Conservation (phyloP, 2,329 filamentous ascomycete species). For the Epichloe uncinata region DNA sequence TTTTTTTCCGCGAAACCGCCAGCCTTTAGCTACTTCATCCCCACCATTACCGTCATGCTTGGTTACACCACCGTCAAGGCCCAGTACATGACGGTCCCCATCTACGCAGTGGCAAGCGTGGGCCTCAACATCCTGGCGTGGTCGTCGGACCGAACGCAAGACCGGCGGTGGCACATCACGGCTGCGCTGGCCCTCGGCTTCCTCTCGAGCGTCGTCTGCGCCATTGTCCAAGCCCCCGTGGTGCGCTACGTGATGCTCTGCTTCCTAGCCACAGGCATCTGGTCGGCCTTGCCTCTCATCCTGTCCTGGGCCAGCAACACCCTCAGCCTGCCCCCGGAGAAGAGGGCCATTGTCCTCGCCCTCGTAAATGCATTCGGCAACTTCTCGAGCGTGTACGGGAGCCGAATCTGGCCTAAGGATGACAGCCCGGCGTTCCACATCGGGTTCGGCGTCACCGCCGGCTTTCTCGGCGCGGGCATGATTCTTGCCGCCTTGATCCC, state of each 20-base stretch:
- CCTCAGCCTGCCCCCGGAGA: constrained; percentile 16
- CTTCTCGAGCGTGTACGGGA: constrained; percentile 19
- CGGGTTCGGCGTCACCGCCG: constrained; percentile 17
- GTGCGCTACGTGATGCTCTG: constrained; percentile 16
- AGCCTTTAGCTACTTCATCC: constrained; percentile 40
- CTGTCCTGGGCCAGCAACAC: constrained; percentile 16
- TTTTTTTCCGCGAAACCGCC: too few species aligned
- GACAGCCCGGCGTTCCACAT: constrained; percentile 15
- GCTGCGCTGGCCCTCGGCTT: constrained; percentile 11
- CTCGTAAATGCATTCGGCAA: constrained; percentile 20
- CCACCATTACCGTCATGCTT: constrained; percentile 33
- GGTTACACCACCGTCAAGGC: constrained; percentile 31
- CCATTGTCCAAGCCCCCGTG: constrained; percentile 9
- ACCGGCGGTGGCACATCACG: constrained; percentile 12
- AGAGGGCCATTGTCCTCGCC: constrained; percentile 19
- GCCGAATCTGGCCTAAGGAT: constrained; percentile 15
- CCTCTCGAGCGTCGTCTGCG: constrained; percentile 10
- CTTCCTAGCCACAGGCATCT: constrained; percentile 5
- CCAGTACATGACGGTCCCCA: constrained; percentile 31
- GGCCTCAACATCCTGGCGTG: constrained; percentile 13
- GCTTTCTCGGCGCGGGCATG: constrained; percentile 12
- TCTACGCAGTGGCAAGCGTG: constrained; percentile 1
- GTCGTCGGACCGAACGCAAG: constrained; percentile 10
- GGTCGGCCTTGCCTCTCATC: constrained; percentile 5
- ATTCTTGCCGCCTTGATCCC: constrained; percentile 12